Base-by-base conservation (phyloP, 495 filamentous ascomycete species). In the Penicillium herquei region DNA sequence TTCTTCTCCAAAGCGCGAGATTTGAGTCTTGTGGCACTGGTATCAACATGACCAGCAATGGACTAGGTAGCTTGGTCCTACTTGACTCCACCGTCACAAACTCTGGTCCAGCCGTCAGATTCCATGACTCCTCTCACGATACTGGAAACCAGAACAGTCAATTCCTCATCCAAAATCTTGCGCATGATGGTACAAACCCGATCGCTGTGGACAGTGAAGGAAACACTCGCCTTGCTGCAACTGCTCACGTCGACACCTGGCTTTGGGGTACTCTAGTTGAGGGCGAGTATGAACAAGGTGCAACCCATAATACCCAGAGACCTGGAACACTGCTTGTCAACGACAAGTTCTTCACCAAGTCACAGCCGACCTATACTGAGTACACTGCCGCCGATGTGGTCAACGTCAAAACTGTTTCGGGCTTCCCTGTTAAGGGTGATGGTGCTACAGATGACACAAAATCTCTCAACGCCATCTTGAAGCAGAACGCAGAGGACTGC, bases 31-130 rank as follows among this genome's bases (percentile, higher is more conserved):
- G 71, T 32, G 65, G 63, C 1, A 55, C 61, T 0, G 72, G 70
- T 8, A 57, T 76, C 26, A 63, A 74, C 47, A 70, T 73, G 64
- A 74, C 60, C 7, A 41, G 48, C 26, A 72, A 70, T 30, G 58
- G 58, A 6, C 57, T 73, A 6, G 84, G 84, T 8, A 85, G 83
- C 6, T 61, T 83, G 41, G 79, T 78, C 4, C 63, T 86, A 10
- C 59, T 78, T 1, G 70, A 70, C 41, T 77, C 80, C 0, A 49
- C 41, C 0, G 70, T 70, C 10, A 78, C 72, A 2, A 73, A 69
- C 34, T 79, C 80, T 0, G 84, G 75, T 34, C 78, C 78, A 5
- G 77, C 80, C 30, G 61, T 81, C n/a, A 66, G 61, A 40, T 75
- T 79, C 31, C 62, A 80, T 32, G 74, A 77, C 44, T 76, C 72